Evolutionary conservation across 2,329 filamentous ascomycete genomes (phyloP), one percentile per base, ranked within the genome.

Genomic region (Venturiaceae sp.): DNA sequence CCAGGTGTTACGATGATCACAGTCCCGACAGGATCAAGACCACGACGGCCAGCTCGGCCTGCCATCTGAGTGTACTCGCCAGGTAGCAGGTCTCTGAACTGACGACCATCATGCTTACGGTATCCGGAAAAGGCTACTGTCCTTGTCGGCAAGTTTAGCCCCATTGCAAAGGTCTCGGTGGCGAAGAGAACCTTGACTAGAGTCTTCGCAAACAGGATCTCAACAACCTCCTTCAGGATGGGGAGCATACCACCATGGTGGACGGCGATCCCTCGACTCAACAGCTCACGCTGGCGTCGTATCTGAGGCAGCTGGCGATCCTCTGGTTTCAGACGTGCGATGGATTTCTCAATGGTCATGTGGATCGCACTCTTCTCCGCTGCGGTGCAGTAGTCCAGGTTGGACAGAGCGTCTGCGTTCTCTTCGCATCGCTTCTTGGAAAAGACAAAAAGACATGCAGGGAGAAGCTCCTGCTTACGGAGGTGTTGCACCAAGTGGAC

Each of bases 1-100:
- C 87, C 90, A 0, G 88, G 78, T 41, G 79, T 85, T 16, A 96
- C 92, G 60, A 99, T 92, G 64, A 99, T 95, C 65, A 97, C 92
- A 6, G 88, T 94, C 2, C 94, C 94, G 23, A 96, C 91, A 5
- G 87, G 86, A 69, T 99, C 94, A 14, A 97, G 81, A 65, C 94
- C 94, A 79, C 94, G 85, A 66, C 94, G 86, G 54, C 94, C 94
- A 56, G 94, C 94, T 75, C 94, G 83, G 34, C 94, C 94, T 26
- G 94, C 92, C 94, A 99, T 99, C 67, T 99, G 94, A 1, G 94
- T 99, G 69, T 99, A 99, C 70, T 99, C 94, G 16, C 94, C 94
- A 0, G 94, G 92, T 0, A 96, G 79, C 0, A 99, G 78, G 68
- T 96, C 94, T 63, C 94, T 82, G 76, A 97, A 97, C 3, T 84